Percentiles rank a stretch among this genome's conserved stretches.
phyloP scores from a whole-genome alignment of 768 basidiomycete genomes.

The Panaeolus cyanescens region DNA sequence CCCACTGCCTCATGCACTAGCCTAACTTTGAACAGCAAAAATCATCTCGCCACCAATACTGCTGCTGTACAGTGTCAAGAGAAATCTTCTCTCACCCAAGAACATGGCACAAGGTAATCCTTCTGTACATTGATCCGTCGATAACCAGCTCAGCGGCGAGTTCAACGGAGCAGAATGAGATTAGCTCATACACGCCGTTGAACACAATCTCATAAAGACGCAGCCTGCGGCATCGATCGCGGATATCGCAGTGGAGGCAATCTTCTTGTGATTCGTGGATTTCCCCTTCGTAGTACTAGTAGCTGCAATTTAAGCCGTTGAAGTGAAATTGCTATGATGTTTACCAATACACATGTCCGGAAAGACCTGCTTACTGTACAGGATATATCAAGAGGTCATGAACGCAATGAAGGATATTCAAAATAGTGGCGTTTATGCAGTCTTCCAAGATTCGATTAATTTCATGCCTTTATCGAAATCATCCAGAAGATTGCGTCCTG shows the following conservation, averaged over 20 bases:
- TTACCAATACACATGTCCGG: too few relatives aligned
- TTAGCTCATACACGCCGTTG: slow-evolving; percentile 4
- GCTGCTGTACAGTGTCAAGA: neutral
- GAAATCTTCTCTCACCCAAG: neutral
- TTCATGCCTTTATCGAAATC: slow-evolving; percentile 41
- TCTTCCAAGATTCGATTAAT: slow-evolving; percentile 28
- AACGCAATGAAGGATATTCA: neutral
- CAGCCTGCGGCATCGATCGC: slow-evolving; percentile 14
- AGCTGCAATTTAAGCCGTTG: too few relatives aligned
- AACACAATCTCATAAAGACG: slow-evolving; percentile 9
- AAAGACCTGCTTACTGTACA: too few relatives aligned
- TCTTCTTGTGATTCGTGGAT: neutral
- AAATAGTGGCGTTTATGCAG: slow-evolving; percentile 10
- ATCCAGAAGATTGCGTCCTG: slow-evolving; percentile 28
- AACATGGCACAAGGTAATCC: neutral
- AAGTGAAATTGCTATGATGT: too few relatives aligned
- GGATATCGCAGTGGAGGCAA: slow-evolving; percentile 5
- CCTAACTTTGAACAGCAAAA: slow-evolving; percentile 9
- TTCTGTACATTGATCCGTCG: neutral
- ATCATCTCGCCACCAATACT: neutral
- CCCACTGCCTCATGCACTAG: slow-evolving; percentile 13
- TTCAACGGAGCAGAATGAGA: slow-evolving; percentile 11
- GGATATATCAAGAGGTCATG: neutral
- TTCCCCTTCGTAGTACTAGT: too few relatives aligned
- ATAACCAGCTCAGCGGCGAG: slow-evolving; percentile 8